These are phyloP conservation scores for Grigorovia transvaalensis DNA, from an alignment of 805 yeast species.

Conservation along the genomic window DNA sequence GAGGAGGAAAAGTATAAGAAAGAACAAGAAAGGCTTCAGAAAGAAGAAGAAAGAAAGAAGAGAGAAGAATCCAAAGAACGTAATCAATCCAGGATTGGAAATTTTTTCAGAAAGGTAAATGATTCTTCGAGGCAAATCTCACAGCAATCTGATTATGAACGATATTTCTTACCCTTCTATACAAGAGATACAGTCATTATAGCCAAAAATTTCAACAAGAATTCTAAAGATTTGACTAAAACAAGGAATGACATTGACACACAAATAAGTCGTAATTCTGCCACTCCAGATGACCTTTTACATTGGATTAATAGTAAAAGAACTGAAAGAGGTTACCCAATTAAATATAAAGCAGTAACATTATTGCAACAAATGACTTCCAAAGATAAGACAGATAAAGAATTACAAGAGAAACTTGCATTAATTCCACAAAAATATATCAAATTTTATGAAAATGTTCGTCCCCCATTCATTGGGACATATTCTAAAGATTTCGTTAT, in stretches of 20 bases:
- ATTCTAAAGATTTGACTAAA: constrained; percentile 3
- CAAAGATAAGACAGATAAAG: constrained; percentile 31
- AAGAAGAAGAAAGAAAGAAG: constrained; percentile 19
- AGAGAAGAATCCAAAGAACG: constrained; percentile 28
- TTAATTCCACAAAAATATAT: constrained; percentile 30
- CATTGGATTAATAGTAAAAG: constrained; percentile 16
- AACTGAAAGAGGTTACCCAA: constrained; percentile 16
- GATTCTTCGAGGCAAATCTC: constrained; percentile 15
- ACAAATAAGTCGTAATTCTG: constrained; percentile 7
- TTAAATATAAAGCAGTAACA: constrained; percentile 25
- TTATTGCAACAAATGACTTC: constrained; percentile 30
- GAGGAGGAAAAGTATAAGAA: constrained; percentile 13
- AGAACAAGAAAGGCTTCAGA: constrained; percentile 18
- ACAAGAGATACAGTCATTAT: constrained; percentile 28
- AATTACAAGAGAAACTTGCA: constrained; percentile 20
- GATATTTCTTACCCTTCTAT: constrained; percentile 30
- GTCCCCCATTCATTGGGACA: constrained; percentile 46
- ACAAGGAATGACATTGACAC: constrained; percentile 18
- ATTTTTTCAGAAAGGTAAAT: constrained; percentile 25
- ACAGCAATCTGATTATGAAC: constrained; percentile 24
- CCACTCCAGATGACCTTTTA: neutral
- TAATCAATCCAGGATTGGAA: constrained; percentile 31
- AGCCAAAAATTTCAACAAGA: constrained; percentile 6
- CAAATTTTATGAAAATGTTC: constrained; percentile 40
- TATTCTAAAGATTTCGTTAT: constrained; percentile 30